phyloP scores from a whole-genome alignment of 768 basidiomycete genomes.

The Pleurotus pulmonarius region DNA sequence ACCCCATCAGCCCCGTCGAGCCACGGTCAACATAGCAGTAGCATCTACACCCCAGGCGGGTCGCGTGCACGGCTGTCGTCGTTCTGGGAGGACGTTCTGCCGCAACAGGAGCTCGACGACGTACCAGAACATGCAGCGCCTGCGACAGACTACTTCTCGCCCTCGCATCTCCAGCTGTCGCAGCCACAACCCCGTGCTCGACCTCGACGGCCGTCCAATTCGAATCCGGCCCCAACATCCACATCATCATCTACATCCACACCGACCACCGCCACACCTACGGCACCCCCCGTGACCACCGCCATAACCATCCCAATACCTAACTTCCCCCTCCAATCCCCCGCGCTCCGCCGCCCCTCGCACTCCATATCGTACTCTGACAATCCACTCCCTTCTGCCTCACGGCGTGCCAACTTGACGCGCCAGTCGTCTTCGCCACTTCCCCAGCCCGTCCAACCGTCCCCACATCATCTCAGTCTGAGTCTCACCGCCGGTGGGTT shows the following conservation, averaged over 20 bases:
- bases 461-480: background rate
- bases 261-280: background rate
- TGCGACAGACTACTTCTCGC: background rate
- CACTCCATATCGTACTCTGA: constrained; percentile 5
- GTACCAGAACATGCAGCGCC: constrained; percentile 34
- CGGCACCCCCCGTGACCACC: background rate
- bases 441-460: background rate
- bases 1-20: too few relatives aligned
- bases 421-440: background rate
- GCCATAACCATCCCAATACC: background rate
- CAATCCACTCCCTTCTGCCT: background rate
- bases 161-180: background rate
- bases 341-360: background rate
- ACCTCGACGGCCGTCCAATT: too few relatives aligned
- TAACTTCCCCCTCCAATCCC: background rate
- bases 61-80: constrained; percentile 54
- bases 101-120: too few relatives aligned
- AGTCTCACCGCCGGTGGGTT: too few relatives aligned
- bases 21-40: too few relatives aligned
- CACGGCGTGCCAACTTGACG: constrained; percentile 6
- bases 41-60: constrained; percentile 40
- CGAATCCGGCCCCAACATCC: background rate
- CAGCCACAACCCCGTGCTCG: too few relatives aligned
- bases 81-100: constrained; percentile 53
- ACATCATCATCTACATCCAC: background rate